These are phyloP conservation scores for Penicillium angulare DNA, from an alignment of 495 filamentous ascomycete species.

Conservation along the genomic window DNA sequence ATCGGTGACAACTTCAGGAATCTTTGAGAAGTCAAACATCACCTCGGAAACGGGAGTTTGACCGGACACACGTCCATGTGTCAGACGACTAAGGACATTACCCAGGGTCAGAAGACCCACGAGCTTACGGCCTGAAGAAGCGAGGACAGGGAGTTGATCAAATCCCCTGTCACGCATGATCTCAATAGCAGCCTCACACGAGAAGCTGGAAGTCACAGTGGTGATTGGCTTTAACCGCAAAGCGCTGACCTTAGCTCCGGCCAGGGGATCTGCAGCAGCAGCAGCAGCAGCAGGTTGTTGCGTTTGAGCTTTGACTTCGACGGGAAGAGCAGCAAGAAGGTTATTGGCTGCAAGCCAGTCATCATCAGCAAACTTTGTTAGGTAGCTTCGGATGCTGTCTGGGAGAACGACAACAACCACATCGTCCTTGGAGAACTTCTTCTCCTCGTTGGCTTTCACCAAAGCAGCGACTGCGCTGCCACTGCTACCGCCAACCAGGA, in stretches of 20 bases:
- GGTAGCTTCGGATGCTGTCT: slow-evolving; percentile 94
- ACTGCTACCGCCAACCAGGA: slow-evolving; percentile 91
- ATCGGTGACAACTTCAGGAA: slow-evolving; percentile 86
- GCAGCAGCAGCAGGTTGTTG: slow-evolving; percentile 21
- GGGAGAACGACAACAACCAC: slow-evolving; percentile 88
- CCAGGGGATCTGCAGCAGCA: slow-evolving; percentile 56
- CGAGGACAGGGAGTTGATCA: slow-evolving; percentile 90
- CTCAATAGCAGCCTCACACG: slow-evolving; percentile 84
- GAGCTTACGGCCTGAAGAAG: slow-evolving; percentile 63
- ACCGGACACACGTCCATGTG: slow-evolving; percentile 70
- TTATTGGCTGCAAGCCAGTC: slow-evolving; percentile 97
- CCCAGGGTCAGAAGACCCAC: slow-evolving; percentile 92
- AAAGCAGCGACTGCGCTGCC: slow-evolving; percentile 89
- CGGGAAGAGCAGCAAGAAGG: slow-evolving; percentile 64
- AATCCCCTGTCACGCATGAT: slow-evolving; percentile 96
- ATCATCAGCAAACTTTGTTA: slow-evolving; percentile 98
- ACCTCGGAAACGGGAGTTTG: slow-evolving; percentile 75
- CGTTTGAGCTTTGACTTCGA: slow-evolving; percentile 43
- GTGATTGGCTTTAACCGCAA: slow-evolving; percentile 91
- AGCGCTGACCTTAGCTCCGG: slow-evolving; percentile 70
- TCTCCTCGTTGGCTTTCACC: slow-evolving; percentile 73
- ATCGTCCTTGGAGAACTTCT: slow-evolving; percentile 70
- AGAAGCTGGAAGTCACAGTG: slow-evolving; percentile 64
- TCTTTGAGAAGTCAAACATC: slow-evolving; percentile 91
- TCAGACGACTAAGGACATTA: slow-evolving; percentile 88